Conservation (phyloP, 768 basidiomycete species). For the Termitomyces sp. region DNA sequence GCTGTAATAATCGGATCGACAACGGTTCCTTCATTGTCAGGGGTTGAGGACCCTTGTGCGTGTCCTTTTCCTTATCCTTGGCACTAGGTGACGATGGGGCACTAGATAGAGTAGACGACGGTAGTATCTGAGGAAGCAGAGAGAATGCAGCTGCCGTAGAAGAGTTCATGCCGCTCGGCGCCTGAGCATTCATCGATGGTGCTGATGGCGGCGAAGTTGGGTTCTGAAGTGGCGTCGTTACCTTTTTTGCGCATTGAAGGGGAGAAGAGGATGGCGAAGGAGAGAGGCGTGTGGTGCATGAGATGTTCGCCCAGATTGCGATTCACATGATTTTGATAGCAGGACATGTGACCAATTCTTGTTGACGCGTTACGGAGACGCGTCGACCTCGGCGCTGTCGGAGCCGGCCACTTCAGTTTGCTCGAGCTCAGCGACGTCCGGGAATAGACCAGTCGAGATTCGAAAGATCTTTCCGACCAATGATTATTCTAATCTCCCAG, state of each 20-base stretch:
- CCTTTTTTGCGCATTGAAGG: conserved; percentile 37
- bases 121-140: conserved; percentile 37
- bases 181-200: conserved; percentile 16
- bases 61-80: conserved; percentile 13
- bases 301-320: conserved; percentile 48
- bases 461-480: no score
- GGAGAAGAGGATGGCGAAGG: conserved; percentile 6
- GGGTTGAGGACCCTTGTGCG: conserved; percentile 24
- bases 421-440: no score
- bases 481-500: no score
- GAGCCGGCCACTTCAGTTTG: no score
- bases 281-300: conserved; percentile 37
- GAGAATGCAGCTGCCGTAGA: conserved; percentile 26
- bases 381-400: no score
- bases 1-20: conserved; percentile 73
- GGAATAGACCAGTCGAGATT: no score
- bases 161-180: conserved; percentile 16
- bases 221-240: conserved; percentile 34
- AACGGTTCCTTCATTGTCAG: conserved; percentile 65
- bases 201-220: neutral
- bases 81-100: conserved; percentile 7
- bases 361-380: no score
- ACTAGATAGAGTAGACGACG: conserved; percentile 23
- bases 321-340: conserved; percentile 9
- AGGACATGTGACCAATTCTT: neutral